Percentiles rank a stretch among this genome's conserved stretches.
These are phyloP conservation scores for Cynara cardunculus DNA, from an alignment of 129 eudicot genomes.

Conservation along the genomic window DNA sequence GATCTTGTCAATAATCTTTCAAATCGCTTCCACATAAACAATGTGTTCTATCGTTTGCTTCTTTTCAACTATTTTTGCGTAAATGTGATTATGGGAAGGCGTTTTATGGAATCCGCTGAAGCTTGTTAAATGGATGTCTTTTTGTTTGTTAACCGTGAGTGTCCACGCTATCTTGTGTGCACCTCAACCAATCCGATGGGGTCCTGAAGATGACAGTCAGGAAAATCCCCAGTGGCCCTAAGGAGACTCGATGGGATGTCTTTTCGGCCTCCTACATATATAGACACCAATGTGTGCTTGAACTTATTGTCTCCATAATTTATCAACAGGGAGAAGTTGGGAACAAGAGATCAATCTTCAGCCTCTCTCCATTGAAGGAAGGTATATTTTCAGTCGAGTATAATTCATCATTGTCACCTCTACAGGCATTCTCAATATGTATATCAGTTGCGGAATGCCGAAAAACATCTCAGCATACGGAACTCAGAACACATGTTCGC, in stretches of 20 bases:
- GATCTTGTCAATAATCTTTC: no score
- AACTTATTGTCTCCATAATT: not conserved
- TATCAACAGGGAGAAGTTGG: slow-evolving; percentile 41
- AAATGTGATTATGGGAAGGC: not conserved
- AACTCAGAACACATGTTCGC: slow-evolving; percentile 11
- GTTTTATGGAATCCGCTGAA: no score
- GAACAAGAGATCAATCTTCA: slow-evolving; percentile 44
- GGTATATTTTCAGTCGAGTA: slow-evolving; percentile 67
- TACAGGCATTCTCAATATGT: slow-evolving; percentile 73
- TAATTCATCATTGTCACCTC: slow-evolving; percentile 47
- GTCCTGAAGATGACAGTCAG: not conserved
- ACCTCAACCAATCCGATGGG: not conserved
- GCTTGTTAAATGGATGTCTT: not conserved
- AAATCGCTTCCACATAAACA: not conserved
- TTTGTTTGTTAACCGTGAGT: no score
- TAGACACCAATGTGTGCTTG: not conserved
- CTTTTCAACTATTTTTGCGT: no score
- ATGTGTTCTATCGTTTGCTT: not conserved
- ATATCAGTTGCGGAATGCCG: slow-evolving; percentile 51
- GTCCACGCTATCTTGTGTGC: no score
- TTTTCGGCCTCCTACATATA: not conserved
- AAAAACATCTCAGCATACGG: slow-evolving; percentile 33
- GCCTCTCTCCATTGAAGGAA: slow-evolving; percentile 51
- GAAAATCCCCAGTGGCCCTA: not conserved
- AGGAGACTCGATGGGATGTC: not conserved